Evolutionary conservation across 2,329 filamentous ascomycete genomes (phyloP), one percentile per base, ranked within the genome.

Genomic region (Tolypocladium sp.): DNA sequence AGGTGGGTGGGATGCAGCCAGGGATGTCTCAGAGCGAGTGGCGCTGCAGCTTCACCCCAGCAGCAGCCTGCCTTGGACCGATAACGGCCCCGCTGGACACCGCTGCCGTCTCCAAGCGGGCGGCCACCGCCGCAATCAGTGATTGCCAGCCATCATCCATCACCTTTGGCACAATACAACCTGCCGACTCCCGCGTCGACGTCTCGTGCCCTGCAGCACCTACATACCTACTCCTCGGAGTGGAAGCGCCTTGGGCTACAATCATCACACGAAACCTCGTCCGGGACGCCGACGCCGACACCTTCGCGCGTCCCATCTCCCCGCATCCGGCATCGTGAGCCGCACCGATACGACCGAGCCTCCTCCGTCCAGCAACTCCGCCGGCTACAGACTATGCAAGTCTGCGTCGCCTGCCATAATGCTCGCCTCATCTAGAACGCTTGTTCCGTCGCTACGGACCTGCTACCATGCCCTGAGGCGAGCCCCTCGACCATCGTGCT

Each of bases 341-440:
- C 10, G 20, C 49, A 17, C 49, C 49, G 30, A 52, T 53, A 37
- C 49, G 30, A 22, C 49, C 49, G 49, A 53, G 20, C 15, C 30
- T 35, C 12, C 10, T n/a, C 5, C 49, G 17, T 35, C 8, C 40
- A 51, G 33, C 52, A 30, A 40, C 53, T 13, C 15, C 35, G 20
- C 22, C 35, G 22, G 12, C 4, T 15, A 9, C 37, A 25, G 56
- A 44, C 37, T 37, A 37, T 37, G 44, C 22, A 7, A 30, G 4
- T 20, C 22, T 25, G 38, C 49, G 30, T 53, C 20, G 9, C 20
- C 30, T 2, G 20, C 30, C 69, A 56, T 73, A 41, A 58, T 55
- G 51, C 27, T 58, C 27, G 57, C 71, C 20, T 68, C 64, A 54
- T 70, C 73, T 64, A 81, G 69, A 41, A 73, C 41, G 77, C 76